A percentile compares a stretch with the other conserved stretches of the same genome.
phyloP scores from a whole-genome alignment of 2,329 filamentous ascomycete genomes.

The Colletotrichum brevisporum region DNA sequence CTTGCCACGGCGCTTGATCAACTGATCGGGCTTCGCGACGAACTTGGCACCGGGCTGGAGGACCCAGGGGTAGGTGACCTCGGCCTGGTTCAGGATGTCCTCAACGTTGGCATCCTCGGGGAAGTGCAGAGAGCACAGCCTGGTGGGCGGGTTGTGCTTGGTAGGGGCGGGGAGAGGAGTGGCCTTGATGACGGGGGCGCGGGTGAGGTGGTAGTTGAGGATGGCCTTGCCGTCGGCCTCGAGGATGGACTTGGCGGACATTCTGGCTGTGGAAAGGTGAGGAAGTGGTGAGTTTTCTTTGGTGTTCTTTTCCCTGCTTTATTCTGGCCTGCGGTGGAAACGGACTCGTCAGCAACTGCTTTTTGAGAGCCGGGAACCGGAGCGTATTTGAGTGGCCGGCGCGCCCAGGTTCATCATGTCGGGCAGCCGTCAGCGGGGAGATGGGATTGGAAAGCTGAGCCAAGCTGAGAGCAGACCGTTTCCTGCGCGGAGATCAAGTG shows the following conservation, averaged over 20 bases:
- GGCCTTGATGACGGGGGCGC: conserved; percentile 97
- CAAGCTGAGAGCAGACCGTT: conserved; percentile 10
- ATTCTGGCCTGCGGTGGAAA: conserved; percentile 14
- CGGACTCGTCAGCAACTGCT: conserved; percentile 25
- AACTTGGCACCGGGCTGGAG: conserved; percentile 88
- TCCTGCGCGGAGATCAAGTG: conserved; percentile 23
- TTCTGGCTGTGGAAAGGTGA: conserved; percentile 47
- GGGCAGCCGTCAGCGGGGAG: conserved; percentile 15
- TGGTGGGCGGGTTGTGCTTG: conserved; percentile 93
- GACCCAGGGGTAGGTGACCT: conserved; percentile 97
- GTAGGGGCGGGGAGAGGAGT: conserved; percentile 87
- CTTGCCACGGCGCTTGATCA: conserved; percentile 99
- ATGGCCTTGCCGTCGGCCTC: conserved; percentile 99
- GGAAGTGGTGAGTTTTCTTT: conserved; percentile 31
- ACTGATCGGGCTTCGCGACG: conserved; percentile 98
- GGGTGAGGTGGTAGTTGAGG: conserved; percentile 99
- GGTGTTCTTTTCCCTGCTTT: conserved; percentile 34
- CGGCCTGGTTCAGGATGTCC: conserved; percentile 92
- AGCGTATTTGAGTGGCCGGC: conserved; percentile 13
- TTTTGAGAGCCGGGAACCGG: conserved; percentile 3
- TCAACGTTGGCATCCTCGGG: conserved; percentile 87
- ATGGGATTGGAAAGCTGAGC: conserved; percentile 9
- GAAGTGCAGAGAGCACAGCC: conserved; percentile 94
- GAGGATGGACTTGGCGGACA: conserved; percentile 88
- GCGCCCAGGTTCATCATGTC: neutral